Base-by-base conservation (phyloP, 441 rosid genomes). In the Pelargonium myrrhifolium region DNA sequence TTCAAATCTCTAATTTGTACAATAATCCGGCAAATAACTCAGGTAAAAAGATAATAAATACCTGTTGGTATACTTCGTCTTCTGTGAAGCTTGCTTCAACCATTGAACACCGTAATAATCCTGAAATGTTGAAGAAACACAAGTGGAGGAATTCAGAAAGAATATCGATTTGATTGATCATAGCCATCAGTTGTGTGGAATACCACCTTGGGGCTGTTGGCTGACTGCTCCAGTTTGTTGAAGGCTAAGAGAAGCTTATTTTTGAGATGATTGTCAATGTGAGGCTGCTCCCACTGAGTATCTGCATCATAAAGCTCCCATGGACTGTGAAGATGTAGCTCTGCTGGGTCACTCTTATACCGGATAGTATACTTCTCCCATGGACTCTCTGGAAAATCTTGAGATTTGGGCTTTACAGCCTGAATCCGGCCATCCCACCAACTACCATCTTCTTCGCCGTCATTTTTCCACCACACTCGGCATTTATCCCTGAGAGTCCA, bases 401-500 rank as follows among this genome's bases (percentile, higher is more conserved):
- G 53, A 71, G 88, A 85, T 71, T 93, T 92, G 72, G 96, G 81
- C 73, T 89, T 84, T 20, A 84, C 88, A 75, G 86, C 78, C 65
- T 86, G 61, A 69, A 96, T 71, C 76, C 99, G 82, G 58, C 99
- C 97, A 74, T 86, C 84, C 99, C 99, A 96, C 98, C 98, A 96
- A 65, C 87, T 82, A 67, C 99, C 99, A 76, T 86, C 86, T 68
- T 89, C 97, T 69, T 88, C 96, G 9, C 83, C 86, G 35, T 86
- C 96, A 69, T 90, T 86, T 84, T 83, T 87, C 98, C 99, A 96
- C 98, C 98, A 96, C 31, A 96, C 99, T 74, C 70, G 88, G 82
- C 98, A 90, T 75, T 88, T 90, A 78, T 92, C 99, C 80, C 99
- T 86, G 75, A 80, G 76, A 58, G 87, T 82, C 99, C 98, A 96